A percentile compares a stretch with the other conserved stretches of the same genome.
These are phyloP conservation scores for Mrakia frigida DNA, from an alignment of 768 basidiomycete genomes.

Conservation along the genomic window DNA sequence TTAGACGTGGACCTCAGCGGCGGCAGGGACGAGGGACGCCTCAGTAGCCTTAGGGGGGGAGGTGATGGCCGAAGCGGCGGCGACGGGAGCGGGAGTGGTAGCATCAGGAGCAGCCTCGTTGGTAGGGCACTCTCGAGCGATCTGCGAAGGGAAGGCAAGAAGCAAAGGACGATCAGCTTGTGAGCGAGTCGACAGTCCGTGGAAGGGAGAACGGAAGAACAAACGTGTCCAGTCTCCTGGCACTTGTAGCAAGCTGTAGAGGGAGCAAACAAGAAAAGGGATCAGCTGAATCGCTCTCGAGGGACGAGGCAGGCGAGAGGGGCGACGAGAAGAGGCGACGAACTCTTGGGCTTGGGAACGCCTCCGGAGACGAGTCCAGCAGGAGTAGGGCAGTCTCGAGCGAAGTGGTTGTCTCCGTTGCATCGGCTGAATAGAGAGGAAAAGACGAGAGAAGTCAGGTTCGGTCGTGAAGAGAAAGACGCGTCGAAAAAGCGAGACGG, in stretches of 20 bases:
- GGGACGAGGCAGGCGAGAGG: neutral
- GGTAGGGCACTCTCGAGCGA: constrained; percentile 32
- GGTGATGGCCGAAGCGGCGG: neutral
- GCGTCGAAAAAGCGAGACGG: neutral
- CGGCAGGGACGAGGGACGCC: constrained; percentile 11
- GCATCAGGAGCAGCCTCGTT: neutral
- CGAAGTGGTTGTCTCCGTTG: constrained; percentile 24
- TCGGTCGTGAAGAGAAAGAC: neutral
- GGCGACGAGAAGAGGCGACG: neutral
- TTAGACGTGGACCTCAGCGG: constrained; percentile 15
- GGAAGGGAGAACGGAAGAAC: neutral
- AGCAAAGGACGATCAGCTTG: neutral
- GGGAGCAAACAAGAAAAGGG: neutral
- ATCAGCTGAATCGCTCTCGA: no score
- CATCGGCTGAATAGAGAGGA: constrained; percentile 10
- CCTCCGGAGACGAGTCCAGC: neutral
- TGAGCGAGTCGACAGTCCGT: neutral
- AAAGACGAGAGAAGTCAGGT: neutral
- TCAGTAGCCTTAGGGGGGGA: constrained; percentile 5
- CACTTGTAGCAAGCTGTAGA: constrained; percentile 26
- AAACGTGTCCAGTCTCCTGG: constrained; percentile 14
- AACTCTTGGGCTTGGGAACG: neutral
- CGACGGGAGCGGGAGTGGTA: neutral
- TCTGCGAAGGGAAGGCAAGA: neutral
- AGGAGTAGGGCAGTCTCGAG: constrained; percentile 31